Base-by-base conservation (phyloP, 2,329 filamentous ascomycete species). In the Madurella mycetomatis region DNA sequence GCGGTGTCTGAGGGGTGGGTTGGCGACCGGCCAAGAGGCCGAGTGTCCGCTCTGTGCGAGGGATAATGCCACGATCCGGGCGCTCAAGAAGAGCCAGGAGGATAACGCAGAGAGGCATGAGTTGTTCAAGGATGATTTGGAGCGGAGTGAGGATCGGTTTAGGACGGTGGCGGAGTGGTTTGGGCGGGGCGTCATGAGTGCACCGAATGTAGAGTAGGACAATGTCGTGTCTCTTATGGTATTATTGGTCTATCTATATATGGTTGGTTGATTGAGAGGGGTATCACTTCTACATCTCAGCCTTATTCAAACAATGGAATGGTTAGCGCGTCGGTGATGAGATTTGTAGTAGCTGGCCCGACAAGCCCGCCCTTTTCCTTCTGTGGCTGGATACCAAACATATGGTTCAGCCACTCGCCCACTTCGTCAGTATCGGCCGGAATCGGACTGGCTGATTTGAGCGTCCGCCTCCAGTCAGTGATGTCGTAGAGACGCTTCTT, bases 131-230 rank as follows among this genome's bases (percentile, higher is more conserved):
- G 83, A 87, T 56, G 90, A 91, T 62, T 71, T 99, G 60, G 84
- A 84, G 65, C 73, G 85, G 60, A 90, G 88, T 52, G 84, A 85
- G 40, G 92, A 96, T 70, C 81, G 88, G 49, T 96, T 97, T 70
- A 88, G 83, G n/a, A 92, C 90, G 1, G 82, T 97, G 53, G 90
- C 90, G 56, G 90, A 96, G 67, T 99, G 94, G 83, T 97, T 96
- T 76, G 92, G 92, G 1, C 77, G 92, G 54, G 92, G 94, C 1
- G 91, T 97, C 3, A 95, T 97, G 91, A 81, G 78, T 25, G 77
- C 66, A 16, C 67, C 70, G 56, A 69, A 64, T 57, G 56, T 67
- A 43, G 70, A 74, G 55, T 65, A 44, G 59, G 46, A 5, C 11
- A 18, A 17, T 42, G 25, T 37, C 19, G 31, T 12, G 39, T 13